Conservation (phyloP, 2,329 filamentous ascomycete species). For the Fusarium sp. region DNA sequence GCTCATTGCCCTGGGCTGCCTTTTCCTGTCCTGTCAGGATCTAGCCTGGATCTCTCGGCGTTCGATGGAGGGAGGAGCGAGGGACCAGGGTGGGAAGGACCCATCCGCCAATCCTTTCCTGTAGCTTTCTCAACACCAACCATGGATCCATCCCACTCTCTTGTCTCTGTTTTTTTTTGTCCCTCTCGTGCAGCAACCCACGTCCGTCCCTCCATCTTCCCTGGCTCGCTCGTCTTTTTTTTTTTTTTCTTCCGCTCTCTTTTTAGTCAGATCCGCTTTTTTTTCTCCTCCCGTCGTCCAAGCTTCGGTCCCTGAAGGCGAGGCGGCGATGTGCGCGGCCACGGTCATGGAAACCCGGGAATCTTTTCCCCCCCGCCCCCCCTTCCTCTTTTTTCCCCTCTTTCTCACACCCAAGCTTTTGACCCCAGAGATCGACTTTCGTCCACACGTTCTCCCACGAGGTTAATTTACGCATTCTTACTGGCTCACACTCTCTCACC, state of each 20-base stretch:
- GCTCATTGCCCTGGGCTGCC: not conserved
- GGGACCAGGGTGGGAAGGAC: slow-evolving; percentile 4
- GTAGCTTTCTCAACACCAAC: not conserved
- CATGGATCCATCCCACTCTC: not conserved
- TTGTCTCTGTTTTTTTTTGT: not conserved
- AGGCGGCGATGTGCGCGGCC: slow-evolving; percentile 28
- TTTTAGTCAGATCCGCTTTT: not conserved
- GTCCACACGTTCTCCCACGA: slow-evolving; percentile 47
- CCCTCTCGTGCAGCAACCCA: not conserved
- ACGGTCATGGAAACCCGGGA: slow-evolving; percentile 31
- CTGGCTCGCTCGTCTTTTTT: slow-evolving; percentile 21
- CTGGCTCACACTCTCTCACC: slow-evolving; percentile 35
- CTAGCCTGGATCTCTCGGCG: slow-evolving; percentile 45
- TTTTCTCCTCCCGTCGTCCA: not conserved
- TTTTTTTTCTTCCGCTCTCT: not conserved
- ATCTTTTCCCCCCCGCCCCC: slow-evolving; percentile 10
- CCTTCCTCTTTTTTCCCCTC: not conserved
- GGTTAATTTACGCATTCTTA: slow-evolving; percentile 38
- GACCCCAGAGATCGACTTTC: slow-evolving; percentile 39
- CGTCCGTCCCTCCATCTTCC: not conserved
- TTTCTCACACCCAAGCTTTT: not conserved
- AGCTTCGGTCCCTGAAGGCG: slow-evolving; percentile 31
- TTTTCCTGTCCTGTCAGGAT: slow-evolving; percentile 21
- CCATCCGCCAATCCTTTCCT: not conserved
- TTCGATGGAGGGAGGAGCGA: slow-evolving; percentile 13